phyloP scores from a whole-genome alignment of 164 flowering plant genomes.

The Chloranthus sessilifolius region DNA sequence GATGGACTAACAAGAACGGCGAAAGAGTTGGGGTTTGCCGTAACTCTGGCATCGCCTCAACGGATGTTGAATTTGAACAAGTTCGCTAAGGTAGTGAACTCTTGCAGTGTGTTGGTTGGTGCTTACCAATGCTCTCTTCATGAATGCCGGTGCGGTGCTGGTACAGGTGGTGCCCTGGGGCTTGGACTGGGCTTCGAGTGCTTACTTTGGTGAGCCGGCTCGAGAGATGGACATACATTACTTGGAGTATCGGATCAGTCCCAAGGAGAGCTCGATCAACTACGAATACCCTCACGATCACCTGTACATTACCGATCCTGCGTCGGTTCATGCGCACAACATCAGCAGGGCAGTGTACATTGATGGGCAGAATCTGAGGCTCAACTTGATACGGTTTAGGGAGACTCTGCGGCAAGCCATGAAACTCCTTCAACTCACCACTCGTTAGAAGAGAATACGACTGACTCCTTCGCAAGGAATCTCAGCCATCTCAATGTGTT shows the following conservation, averaged over 20 bases:
- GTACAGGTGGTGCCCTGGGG: constrained; percentile 16
- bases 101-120: constrained; percentile 27
- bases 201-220: constrained; percentile 24
- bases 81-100: constrained; percentile 15
- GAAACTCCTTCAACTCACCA: neutral
- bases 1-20: constrained; percentile 20
- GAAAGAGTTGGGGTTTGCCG: constrained; percentile 21
- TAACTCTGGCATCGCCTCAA: constrained; percentile 16
- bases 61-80: constrained; percentile 10
- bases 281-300: constrained; percentile 17
- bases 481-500: too few relatives aligned
- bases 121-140: constrained; percentile 14
- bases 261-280: constrained; percentile 21
- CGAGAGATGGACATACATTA: constrained; percentile 22
- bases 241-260: constrained; percentile 23
- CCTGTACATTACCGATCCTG: constrained; percentile 17
- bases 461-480: too few relatives aligned
- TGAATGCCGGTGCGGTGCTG: constrained; percentile 5
- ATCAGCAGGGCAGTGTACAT: constrained; percentile 9
- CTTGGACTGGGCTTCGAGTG: constrained; percentile 20
- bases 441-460: neutral
- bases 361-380: constrained; percentile 11
- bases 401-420: constrained; percentile 7
- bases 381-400: constrained; percentile 2
- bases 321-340: constrained; percentile 2